A percentile compares a stretch with the other conserved stretches of the same genome.
phyloP scores from a whole-genome alignment of 306 rosid species.

The Acmispon strigosus region DNA sequence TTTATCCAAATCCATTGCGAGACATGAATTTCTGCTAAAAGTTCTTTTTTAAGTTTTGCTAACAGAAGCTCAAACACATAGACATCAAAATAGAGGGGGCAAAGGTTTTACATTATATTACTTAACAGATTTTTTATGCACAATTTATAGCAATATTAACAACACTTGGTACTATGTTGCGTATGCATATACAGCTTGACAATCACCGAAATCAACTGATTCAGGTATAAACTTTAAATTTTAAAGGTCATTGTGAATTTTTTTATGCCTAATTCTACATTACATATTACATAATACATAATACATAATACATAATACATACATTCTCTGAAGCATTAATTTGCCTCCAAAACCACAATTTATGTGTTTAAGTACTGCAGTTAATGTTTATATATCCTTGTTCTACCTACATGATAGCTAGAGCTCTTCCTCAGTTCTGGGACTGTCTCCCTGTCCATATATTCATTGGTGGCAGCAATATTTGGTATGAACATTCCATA shows the following conservation, averaged over 20 bases:
- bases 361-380: background rate
- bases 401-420: slow-evolving; percentile 37
- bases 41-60: too few relatives aligned
- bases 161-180: background rate
- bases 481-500: slow-evolving; percentile 87
- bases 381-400: background rate
- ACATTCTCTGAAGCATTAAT: background rate
- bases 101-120: background rate
- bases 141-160: slow-evolving; percentile 6
- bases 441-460: slow-evolving; percentile 61
- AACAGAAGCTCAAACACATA: background rate
- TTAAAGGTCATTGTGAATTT: background rate
- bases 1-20: too few relatives aligned
- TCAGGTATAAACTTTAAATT: slow-evolving; percentile 42
- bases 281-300: too few relatives aligned
- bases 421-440: slow-evolving; percentile 77
- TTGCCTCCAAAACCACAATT: background rate
- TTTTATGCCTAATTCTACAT: background rate
- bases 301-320: too few relatives aligned
- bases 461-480: slow-evolving; percentile 74
- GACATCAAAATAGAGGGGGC: background rate
- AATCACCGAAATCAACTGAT: slow-evolving; percentile 80
- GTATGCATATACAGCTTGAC: slow-evolving; percentile 61
- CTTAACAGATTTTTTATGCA: background rate
- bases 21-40: too few relatives aligned